phyloP scores from a whole-genome alignment of 768 basidiomycete species.

The Mycena amicta region DNA sequence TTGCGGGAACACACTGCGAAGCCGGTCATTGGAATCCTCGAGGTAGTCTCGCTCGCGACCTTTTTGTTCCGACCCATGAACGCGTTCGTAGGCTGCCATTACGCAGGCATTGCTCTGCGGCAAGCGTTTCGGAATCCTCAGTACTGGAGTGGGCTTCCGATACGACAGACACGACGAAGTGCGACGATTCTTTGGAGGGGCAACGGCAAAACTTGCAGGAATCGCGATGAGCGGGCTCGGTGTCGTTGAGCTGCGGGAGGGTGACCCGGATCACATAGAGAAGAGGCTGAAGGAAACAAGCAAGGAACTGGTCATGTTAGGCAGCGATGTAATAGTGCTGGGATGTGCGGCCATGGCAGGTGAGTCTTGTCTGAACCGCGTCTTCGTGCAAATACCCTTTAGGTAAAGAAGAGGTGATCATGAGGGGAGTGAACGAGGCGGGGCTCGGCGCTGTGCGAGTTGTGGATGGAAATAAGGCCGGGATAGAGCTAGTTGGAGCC shows the following conservation, averaged over 20 bases:
- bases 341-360: conserved; percentile 43
- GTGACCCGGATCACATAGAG: conserved; percentile 32
- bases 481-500: conserved; percentile 36
- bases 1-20: conserved; percentile 36
- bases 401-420: conserved; percentile 37
- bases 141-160: conserved; percentile 38
- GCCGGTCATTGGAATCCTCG: conserved; percentile 38
- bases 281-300: conserved; percentile 33
- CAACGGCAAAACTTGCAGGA: conserved; percentile 39
- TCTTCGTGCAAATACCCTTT: background rate
- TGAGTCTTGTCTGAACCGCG: background rate
- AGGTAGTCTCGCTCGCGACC: background rate
- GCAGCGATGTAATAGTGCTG: conserved; percentile 40
- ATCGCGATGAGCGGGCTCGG: conserved; percentile 35
- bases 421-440: conserved; percentile 30
- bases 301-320: conserved; percentile 31
- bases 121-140: conserved; percentile 40
- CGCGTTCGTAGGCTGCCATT: conserved; percentile 31
- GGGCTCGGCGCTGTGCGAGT: conserved; percentile 30
- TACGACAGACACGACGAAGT: conserved; percentile 37
- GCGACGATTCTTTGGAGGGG: conserved; percentile 35
- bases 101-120: conserved; percentile 37
- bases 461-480: conserved; percentile 43
- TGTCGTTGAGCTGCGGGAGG: conserved; percentile 37
- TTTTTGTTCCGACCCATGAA: background rate